phyloP scores from a whole-genome alignment of 1,284 basidiomycete species.

The Sanghuangporus baumii region DNA sequence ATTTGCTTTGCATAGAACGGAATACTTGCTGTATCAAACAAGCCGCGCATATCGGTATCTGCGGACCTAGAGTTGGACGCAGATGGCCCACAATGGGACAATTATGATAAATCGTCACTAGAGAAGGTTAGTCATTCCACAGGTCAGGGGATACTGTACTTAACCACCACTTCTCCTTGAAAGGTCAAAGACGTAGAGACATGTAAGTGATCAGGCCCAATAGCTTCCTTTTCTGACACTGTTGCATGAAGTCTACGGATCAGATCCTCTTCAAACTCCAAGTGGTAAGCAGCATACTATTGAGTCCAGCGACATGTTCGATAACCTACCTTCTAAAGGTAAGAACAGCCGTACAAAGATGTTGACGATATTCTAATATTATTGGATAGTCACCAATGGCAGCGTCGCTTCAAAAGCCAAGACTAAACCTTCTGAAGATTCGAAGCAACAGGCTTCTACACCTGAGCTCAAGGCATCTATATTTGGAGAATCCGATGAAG shows the following conservation, averaged over 20 bases:
- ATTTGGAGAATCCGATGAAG: conserved; percentile 19
- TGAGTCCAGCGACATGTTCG: background rate
- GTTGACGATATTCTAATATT: background rate
- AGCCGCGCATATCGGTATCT: conserved; percentile 16
- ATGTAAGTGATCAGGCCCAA: conserved; percentile 1
- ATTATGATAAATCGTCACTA: background rate
- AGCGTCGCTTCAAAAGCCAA: background rate
- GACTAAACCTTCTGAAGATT: background rate
- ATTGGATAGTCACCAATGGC: background rate
- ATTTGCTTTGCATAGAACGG: background rate
- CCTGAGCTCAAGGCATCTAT: background rate
- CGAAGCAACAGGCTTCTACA: background rate
- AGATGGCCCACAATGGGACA: background rate
- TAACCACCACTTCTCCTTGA: background rate
- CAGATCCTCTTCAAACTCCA: background rate
- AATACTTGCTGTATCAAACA: background rate
- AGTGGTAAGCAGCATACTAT: background rate
- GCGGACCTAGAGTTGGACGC: conserved; percentile 19
- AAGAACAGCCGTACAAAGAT: background rate
- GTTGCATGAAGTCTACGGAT: background rate
- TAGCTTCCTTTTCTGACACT: background rate
- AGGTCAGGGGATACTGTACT: background rate
- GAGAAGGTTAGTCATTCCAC: conserved; percentile 1
- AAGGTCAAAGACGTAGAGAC: conserved; percentile 9
- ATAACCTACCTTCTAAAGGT: background rate